Conservation (phyloP, 345 rosid genomes). For the Eucalyptus grandis region DNA sequence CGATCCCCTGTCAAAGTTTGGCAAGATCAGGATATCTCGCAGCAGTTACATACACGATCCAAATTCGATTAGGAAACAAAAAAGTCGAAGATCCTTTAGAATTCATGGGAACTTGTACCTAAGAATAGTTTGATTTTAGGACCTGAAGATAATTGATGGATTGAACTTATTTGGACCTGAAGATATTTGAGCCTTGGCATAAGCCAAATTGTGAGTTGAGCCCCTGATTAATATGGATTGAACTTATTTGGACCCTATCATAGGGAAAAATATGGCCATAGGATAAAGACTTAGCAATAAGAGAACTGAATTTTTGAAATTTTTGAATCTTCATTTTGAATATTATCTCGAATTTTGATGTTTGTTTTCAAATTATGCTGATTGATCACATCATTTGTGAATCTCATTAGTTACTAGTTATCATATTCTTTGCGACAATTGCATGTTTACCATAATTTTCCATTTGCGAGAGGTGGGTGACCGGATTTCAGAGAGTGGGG, state of each 20-base stretch:
- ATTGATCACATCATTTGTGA: neutral
- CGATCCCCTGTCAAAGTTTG: neutral
- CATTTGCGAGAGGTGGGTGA: neutral
- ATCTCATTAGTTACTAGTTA: neutral
- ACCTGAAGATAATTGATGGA: too few relatives aligned
- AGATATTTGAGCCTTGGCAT: neutral
- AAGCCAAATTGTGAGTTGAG: neutral
- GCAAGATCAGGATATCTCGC: neutral
- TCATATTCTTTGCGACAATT: neutral
- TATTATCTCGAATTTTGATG: neutral
- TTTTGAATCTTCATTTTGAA: neutral
- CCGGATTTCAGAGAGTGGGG: neutral
- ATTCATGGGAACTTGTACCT: neutral
- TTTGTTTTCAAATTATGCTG: neutral
- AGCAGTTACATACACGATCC: neutral
- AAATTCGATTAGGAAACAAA: neutral
- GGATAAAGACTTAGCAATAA: neutral
- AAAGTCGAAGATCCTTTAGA: neutral
- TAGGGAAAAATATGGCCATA: neutral
- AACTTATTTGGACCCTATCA: neutral
- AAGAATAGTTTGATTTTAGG: neutral
- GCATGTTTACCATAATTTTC: neutral
- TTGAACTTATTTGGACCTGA: too few relatives aligned
- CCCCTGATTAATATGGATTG: neutral
- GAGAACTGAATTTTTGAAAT: neutral